Conservation (phyloP, 352 stramenopile genomes). For the Nothophytophthora sp. region DNA sequence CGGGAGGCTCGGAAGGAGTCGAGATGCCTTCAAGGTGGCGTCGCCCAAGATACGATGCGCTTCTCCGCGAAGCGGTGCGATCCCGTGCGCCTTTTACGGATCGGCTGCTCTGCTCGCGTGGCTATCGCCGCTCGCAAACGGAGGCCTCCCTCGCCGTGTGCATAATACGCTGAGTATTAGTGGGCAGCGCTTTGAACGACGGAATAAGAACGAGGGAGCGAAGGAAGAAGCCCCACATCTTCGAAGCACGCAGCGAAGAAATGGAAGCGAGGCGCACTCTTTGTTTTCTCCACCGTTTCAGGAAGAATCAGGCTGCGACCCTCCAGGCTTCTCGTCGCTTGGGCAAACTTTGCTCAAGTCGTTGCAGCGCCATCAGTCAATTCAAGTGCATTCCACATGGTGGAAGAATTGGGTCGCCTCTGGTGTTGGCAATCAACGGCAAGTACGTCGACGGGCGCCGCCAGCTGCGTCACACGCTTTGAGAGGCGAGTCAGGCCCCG, state of each 20-base stretch:
- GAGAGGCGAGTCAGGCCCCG: neutral
- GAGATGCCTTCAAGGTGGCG: neutral
- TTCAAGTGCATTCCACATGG: too few species aligned
- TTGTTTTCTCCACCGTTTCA: conserved; percentile 8
- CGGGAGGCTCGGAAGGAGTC: neutral
- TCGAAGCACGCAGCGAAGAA: conserved; percentile 21
- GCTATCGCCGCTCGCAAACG: neutral
- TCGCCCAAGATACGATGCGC: neutral
- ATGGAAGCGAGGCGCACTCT: neutral
- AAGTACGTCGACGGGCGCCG: too few species aligned
- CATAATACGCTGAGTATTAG: too few species aligned
- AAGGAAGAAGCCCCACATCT: too few species aligned
- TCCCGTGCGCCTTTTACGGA: neutral
- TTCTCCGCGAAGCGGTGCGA: conserved; percentile 14
- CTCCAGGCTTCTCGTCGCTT: conserved; percentile 17
- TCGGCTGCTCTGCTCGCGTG: neutral
- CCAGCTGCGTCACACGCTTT: neutral
- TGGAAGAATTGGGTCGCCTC: too few species aligned
- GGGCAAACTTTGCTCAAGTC: conserved; percentile 15
- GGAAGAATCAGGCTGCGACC: conserved; percentile 17
- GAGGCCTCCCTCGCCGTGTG: neutral
- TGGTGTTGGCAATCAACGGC: too few species aligned
- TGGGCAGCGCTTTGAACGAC: too few species aligned
- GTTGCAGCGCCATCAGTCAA: neutral
- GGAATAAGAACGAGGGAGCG: too few species aligned